Evolutionary conservation across 176 grass and related monocot species (phyloP).

Genomic region (Paspalum notatum): DNA sequence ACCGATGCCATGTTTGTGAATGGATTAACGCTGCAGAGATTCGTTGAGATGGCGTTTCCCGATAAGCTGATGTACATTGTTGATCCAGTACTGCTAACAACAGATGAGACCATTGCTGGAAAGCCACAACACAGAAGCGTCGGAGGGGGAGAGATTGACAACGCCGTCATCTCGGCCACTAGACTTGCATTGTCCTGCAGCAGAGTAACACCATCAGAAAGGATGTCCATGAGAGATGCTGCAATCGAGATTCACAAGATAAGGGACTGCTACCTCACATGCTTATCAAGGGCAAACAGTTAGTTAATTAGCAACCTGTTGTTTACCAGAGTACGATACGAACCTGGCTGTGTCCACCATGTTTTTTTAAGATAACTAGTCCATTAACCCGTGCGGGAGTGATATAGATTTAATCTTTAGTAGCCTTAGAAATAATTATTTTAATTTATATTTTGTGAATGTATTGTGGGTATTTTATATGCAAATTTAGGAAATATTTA

Average conservation of each 20-base stretch:
- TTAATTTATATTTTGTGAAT: no score
- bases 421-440: no score
- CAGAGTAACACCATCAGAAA: conserved; percentile 17
- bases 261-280: background rate
- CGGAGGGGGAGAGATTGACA: background rate
- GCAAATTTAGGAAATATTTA: no score
- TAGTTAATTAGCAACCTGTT: background rate
- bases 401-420: no score
- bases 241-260: background rate
- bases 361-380: no score
- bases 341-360: no score
- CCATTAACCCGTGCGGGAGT: no score
- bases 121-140: background rate
- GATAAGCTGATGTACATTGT: conserved; percentile 19
- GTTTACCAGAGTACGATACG: background rate
- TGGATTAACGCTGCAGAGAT: conserved; percentile 36
- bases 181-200: conserved; percentile 29
- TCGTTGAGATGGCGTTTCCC: conserved; percentile 19
- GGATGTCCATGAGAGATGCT: conserved; percentile 30
- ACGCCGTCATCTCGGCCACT: background rate
- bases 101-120: background rate
- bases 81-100: conserved; percentile 20
- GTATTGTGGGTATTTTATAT: no score
- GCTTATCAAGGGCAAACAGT: background rate
- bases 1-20: conserved; percentile 43